Conservation (phyloP, 805 yeast species). For the Lipomyces spencermartinsiae region DNA sequence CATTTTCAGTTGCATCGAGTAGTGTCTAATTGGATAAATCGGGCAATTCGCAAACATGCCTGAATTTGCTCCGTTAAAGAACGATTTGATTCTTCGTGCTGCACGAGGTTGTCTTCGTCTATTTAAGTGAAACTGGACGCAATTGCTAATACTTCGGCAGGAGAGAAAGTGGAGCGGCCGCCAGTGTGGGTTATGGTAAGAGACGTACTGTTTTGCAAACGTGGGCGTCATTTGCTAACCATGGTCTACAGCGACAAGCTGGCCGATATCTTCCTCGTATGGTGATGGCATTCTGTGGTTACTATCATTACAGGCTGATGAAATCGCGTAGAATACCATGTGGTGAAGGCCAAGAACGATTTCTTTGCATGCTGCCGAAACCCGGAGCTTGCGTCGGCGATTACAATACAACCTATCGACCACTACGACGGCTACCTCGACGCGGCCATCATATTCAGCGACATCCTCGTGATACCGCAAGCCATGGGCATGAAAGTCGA, state of each 20-base stretch:
- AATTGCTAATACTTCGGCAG: slow-evolving; percentile 27
- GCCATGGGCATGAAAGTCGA: slow-evolving; percentile 96
- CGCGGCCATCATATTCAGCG: slow-evolving; percentile 96
- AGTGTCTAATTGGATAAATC: neutral
- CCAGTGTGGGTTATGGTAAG: slow-evolving; percentile 95
- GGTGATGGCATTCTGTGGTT: neutral
- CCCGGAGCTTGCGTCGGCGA: slow-evolving; percentile 90
- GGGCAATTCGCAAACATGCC: slow-evolving; percentile 31
- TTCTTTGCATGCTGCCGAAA: slow-evolving; percentile 95
- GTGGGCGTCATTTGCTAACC: slow-evolving; percentile 21
- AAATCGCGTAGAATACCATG: slow-evolving; percentile 75
- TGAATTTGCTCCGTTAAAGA: slow-evolving; percentile 77
- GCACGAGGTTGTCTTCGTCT: slow-evolving; percentile 63
- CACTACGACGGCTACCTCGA: slow-evolving; percentile 89
- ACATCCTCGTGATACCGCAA: slow-evolving; percentile 94
- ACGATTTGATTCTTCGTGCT: slow-evolving; percentile 89
- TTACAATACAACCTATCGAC: slow-evolving; percentile 94
- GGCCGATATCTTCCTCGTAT: slow-evolving; percentile 72
- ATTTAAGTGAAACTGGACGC: neutral
- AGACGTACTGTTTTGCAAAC: slow-evolving; percentile 9
- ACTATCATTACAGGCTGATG: slow-evolving; percentile 42
- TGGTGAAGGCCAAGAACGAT: slow-evolving; percentile 82
- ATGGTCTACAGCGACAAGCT: slow-evolving; percentile 73
- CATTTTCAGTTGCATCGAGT: neutral
- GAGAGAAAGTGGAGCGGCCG: slow-evolving; percentile 91